Evolutionary conservation across 495 filamentous ascomycete species (phyloP).

Genomic region (Aspergillus affinis): DNA sequence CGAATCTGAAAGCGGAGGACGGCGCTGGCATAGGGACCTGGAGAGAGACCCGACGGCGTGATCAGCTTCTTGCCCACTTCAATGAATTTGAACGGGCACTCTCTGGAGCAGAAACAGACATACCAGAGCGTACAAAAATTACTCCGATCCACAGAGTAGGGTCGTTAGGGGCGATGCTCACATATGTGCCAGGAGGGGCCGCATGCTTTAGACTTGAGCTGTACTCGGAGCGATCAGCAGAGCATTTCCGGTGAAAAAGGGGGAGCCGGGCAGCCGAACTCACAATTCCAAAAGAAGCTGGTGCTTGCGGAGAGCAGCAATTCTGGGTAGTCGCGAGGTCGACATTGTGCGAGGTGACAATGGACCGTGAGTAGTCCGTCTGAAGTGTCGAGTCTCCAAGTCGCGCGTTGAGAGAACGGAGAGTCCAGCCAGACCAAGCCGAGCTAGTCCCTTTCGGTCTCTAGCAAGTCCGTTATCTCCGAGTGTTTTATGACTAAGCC

Average conservation of each 20-base stretch:
- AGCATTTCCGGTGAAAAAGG: neutral
- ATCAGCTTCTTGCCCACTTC: neutral
- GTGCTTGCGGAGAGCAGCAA: slow-evolving; percentile 56
- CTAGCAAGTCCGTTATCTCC: neutral
- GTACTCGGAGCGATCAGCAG: slow-evolving; percentile 13
- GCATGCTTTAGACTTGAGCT: slow-evolving; percentile 80
- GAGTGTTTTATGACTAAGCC: neutral
- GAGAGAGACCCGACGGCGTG: neutral
- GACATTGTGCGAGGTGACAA: slow-evolving; percentile 33
- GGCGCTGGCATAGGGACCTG: slow-evolving; percentile 85
- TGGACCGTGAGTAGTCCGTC: neutral
- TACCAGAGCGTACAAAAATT: slow-evolving; percentile 85
- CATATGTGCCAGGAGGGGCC: slow-evolving; percentile 80
- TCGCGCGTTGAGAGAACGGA: neutral
- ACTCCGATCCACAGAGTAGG: slow-evolving; percentile 83
- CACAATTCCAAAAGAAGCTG: slow-evolving; percentile 79
- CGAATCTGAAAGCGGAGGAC: slow-evolving; percentile 87
- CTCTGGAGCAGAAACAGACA: slow-evolving; percentile 12
- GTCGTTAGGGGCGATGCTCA: slow-evolving; percentile 79
- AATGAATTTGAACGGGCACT: neutral
- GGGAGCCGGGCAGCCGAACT: slow-evolving; percentile 19
- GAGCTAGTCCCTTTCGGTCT: neutral
- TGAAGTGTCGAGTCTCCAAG: neutral
- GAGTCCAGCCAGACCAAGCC: neutral
- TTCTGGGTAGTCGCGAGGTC: slow-evolving; percentile 39